A percentile compares a stretch with the other conserved stretches of the same genome.
Conservation (phyloP, 345 rosid genomes). For the Lumnitzera racemosa region DNA sequence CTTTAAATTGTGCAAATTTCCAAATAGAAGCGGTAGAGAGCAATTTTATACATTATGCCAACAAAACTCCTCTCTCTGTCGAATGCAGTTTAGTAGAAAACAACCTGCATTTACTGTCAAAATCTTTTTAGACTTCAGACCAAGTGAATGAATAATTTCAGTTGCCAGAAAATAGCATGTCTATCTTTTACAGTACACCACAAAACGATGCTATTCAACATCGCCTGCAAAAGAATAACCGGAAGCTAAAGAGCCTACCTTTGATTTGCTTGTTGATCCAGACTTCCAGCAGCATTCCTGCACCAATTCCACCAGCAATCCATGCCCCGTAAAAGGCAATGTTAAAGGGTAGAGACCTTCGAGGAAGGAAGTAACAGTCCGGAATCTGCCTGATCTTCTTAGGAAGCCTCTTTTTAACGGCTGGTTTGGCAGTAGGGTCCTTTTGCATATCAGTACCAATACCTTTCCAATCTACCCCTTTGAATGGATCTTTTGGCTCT, state of each 20-base stretch:
- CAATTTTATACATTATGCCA: no score
- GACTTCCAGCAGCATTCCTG: constrained; percentile 75
- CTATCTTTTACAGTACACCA: background rate
- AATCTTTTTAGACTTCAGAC: no score
- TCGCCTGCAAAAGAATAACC: background rate
- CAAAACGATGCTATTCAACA: background rate
- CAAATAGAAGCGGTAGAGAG: no score
- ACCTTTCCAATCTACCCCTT: constrained; percentile 81
- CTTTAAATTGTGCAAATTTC: no score
- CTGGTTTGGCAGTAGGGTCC: constrained; percentile 42
- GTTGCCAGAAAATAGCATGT: no score
- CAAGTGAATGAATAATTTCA: no score
- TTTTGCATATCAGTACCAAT: constrained; percentile 60
- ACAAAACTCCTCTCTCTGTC: no score
- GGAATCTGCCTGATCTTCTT: constrained; percentile 79
- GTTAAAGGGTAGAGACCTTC: constrained; percentile 44
- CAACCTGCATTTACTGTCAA: no score
- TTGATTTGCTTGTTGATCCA: constrained; percentile 87
- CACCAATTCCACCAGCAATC: constrained; percentile 80
- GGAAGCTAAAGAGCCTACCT: constrained; percentile 27
- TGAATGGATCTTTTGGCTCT: constrained; percentile 70
- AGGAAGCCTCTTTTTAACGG: constrained; percentile 62
- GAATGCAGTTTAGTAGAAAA: no score
- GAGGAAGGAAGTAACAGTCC: constrained; percentile 85
- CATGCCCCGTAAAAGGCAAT: constrained; percentile 73